These are phyloP conservation scores for Trapa bicornis DNA, from an alignment of 345 rosid genomes.

Conservation along the genomic window DNA sequence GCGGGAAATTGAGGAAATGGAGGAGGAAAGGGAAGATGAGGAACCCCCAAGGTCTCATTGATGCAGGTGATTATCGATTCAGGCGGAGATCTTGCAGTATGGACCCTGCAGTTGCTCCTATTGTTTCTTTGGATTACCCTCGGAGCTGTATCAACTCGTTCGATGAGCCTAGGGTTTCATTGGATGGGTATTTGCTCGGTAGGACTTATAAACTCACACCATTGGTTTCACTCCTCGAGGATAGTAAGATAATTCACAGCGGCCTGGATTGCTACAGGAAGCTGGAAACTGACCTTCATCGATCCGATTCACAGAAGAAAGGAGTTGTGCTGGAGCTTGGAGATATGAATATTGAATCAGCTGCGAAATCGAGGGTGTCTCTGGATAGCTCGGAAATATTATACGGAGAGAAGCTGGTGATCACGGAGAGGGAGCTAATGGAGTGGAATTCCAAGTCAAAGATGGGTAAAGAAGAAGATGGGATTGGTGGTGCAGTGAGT, in stretches of 20 bases:
- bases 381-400: slow-evolving; percentile 35
- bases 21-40: slow-evolving; percentile 21
- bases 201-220: slow-evolving; percentile 26
- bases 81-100: slow-evolving; percentile 52
- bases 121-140: slow-evolving; percentile 26
- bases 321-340: slow-evolving; percentile 16
- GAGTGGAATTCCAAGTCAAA: slow-evolving; percentile 28
- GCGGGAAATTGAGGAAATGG: slow-evolving; percentile 46
- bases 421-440: slow-evolving; percentile 43
- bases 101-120: slow-evolving; percentile 25
- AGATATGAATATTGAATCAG: slow-evolving; percentile 15
- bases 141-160: slow-evolving; percentile 42
- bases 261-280: slow-evolving; percentile 17
- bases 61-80: slow-evolving; percentile 29
- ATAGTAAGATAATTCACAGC: slow-evolving; percentile 22
- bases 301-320: slow-evolving; percentile 10
- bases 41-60: slow-evolving; percentile 11
- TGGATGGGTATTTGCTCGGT: slow-evolving; percentile 64
- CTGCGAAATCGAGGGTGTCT: slow-evolving; percentile 21
- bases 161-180: slow-evolving; percentile 70
- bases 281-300: slow-evolving; percentile 19
- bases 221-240: slow-evolving; percentile 42
- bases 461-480: slow-evolving; percentile 7
- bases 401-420: slow-evolving; percentile 38
- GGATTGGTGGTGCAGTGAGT: background rate